Evolutionary conservation across 2,329 filamentous ascomycete genomes (phyloP).

Genomic region (Periconia sp.): DNA sequence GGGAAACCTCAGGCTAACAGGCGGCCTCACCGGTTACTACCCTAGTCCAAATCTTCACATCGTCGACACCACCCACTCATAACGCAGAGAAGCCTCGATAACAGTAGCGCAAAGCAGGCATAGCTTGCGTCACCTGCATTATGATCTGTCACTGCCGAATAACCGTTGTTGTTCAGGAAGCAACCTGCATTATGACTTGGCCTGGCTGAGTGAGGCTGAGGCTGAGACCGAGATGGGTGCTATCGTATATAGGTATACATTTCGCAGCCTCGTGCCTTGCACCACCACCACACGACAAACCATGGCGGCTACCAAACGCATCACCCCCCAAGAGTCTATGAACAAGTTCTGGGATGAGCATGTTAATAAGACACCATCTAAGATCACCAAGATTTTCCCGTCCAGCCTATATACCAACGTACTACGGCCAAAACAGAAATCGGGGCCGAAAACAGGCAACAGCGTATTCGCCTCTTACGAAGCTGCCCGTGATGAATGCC

Average conservation of each 20-base stretch:
- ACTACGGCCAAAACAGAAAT: constrained; percentile 35
- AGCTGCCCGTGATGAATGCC: constrained; percentile 69
- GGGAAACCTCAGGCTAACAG: no score
- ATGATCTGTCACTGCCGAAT: no score
- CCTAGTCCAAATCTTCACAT: no score
- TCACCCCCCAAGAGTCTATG: constrained; percentile 62
- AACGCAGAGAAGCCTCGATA: no score
- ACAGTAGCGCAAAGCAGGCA: no score
- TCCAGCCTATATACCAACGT: constrained; percentile 62
- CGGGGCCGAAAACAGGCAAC: constrained; percentile 59
- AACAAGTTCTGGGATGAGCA: constrained; percentile 73
- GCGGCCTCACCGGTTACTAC: no score
- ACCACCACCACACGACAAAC: constrained; percentile 13
- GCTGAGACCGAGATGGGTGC: background rate
- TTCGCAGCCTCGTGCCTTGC: background rate
- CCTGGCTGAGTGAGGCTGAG: no score
- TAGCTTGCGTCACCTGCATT: no score
- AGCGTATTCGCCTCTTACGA: constrained; percentile 69
- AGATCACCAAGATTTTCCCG: constrained; percentile 70
- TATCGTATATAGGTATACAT: background rate
- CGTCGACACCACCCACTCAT: no score
- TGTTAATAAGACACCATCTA: constrained; percentile 69
- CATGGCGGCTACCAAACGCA: constrained; percentile 3
- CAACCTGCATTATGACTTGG: no score
- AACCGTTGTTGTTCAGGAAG: no score